These are phyloP conservation scores for Eremothecium gossypii DNA, from an alignment of 1,139 yeast species.

Conservation along the genomic window DNA sequence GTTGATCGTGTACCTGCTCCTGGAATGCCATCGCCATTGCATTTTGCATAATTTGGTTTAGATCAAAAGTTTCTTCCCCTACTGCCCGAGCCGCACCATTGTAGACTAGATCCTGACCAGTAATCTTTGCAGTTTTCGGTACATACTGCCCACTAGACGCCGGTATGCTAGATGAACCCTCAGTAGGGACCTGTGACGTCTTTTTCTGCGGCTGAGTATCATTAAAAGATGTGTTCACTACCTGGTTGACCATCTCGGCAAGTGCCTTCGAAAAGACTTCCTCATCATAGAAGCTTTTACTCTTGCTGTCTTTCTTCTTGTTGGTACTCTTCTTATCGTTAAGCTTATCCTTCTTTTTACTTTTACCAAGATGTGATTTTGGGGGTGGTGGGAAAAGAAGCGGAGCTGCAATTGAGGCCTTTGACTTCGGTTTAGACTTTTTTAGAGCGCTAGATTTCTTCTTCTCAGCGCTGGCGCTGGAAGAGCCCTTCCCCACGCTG, in stretches of 20 bases:
- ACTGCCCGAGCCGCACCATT: background rate
- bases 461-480: conserved; percentile 10
- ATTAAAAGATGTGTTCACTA: conserved; percentile 25
- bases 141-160: background rate
- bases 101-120: background rate
- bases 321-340: conserved; percentile 17
- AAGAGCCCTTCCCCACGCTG: conserved; percentile 4
- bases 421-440: conserved; percentile 7
- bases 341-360: conserved; percentile 2
- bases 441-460: conserved; percentile 6
- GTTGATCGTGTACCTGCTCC: conserved; percentile 16
- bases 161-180: background rate
- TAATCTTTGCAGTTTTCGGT: too few species aligned
- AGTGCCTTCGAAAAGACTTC: conserved; percentile 27
- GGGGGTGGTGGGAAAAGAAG: conserved; percentile 1
- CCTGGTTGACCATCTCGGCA: conserved; percentile 29
- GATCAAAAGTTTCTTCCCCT: conserved; percentile 37
- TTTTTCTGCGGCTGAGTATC: conserved; percentile 6
- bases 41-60: conserved; percentile 64
- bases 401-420: conserved; percentile 2
- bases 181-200: background rate
- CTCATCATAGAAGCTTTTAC: conserved; percentile 13
- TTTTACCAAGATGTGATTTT: conserved; percentile 2
- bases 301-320: conserved; percentile 7
- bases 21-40: conserved; percentile 58